These are phyloP conservation scores for Fusarium longipes DNA, from an alignment of 2,329 filamentous ascomycete genomes.

Conservation along the genomic window DNA sequence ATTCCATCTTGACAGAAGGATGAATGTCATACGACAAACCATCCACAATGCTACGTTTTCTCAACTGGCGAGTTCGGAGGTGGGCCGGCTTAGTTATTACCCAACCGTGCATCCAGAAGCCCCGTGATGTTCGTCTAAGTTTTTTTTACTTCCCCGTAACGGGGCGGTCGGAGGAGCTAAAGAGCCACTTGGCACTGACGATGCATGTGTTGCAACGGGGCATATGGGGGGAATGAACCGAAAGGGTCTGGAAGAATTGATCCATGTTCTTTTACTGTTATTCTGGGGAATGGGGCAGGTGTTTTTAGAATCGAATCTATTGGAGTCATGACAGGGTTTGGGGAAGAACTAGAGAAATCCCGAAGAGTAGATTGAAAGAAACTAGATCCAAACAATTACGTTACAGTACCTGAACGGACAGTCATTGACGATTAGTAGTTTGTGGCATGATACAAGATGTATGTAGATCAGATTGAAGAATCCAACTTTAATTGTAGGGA, in stretches of 20 bases:
- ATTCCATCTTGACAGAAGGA: not conserved
- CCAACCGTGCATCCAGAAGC: constrained; percentile 36
- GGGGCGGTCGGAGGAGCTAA: constrained; percentile 27
- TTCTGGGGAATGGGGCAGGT: constrained; percentile 27
- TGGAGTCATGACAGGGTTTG: constrained; percentile 10
- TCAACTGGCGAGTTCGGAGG: constrained; percentile 41
- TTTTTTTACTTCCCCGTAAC: constrained; percentile 39
- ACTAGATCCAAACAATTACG: not conserved
- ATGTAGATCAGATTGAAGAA: constrained; percentile 41
- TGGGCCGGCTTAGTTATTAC: constrained; percentile 35
- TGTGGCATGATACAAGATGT: constrained; percentile 35
- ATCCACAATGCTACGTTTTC: constrained; percentile 36
- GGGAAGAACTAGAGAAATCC: constrained; percentile 15
- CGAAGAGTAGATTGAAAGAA: constrained; percentile 8
- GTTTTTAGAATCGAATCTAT: constrained; percentile 6
- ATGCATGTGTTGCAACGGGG: constrained; percentile 35
- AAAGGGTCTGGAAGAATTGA: constrained; percentile 40
- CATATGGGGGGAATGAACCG: constrained; percentile 28
- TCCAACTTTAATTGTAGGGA: not conserved
- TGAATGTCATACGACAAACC: constrained; percentile 41
- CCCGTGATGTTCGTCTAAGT: constrained; percentile 34
- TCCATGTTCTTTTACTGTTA: constrained; percentile 18
- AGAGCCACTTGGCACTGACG: constrained; percentile 32
- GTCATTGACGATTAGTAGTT: not conserved
- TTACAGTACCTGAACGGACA: not conserved